Conservation (phyloP, 768 basidiomycete genomes). For the Podaxis mareebaensis region DNA sequence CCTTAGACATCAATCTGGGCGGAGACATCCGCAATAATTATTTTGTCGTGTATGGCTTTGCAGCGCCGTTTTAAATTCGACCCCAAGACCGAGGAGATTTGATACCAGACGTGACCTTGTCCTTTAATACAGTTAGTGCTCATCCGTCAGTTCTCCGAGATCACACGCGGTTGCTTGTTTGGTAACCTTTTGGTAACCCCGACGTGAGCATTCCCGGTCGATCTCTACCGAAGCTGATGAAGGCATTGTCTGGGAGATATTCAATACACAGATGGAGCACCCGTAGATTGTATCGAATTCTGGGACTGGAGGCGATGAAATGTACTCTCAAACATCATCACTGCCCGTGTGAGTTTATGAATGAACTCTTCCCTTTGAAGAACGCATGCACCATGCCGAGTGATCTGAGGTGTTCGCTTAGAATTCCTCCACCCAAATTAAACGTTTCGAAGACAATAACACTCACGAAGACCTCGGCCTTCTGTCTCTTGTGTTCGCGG, state of each 20-base stretch:
- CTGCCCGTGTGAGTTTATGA: slow-evolving; percentile 76
- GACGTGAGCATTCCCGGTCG: slow-evolving; percentile 79
- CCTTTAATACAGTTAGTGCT: slow-evolving; percentile 74
- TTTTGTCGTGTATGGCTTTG: slow-evolving; percentile 83
- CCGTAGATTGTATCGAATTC: slow-evolving; percentile 71
- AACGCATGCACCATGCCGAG: slow-evolving; percentile 81
- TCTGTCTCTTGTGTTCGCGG: slow-evolving; percentile 59
- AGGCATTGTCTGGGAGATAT: slow-evolving; percentile 73
- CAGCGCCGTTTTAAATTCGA: background rate
- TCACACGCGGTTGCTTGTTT: slow-evolving; percentile 72
- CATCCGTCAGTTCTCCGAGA: slow-evolving; percentile 72
- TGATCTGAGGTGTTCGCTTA: slow-evolving; percentile 52
- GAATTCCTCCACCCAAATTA: background rate
- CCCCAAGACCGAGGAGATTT: slow-evolving; percentile 3
- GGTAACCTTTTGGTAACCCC: slow-evolving; percentile 79
- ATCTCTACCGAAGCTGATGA: slow-evolving; percentile 78
- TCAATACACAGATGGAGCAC: slow-evolving; percentile 72
- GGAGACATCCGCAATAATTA: slow-evolving; percentile 74
- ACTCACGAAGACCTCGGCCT: slow-evolving; percentile 76
- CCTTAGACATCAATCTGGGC: slow-evolving; percentile 75
- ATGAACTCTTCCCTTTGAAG: slow-evolving; percentile 83
- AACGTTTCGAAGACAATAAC: background rate
- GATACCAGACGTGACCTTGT: slow-evolving; percentile 30
- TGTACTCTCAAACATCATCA: slow-evolving; percentile 91
- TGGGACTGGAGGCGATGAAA: slow-evolving; percentile 83